Conservation (phyloP, 2,329 filamentous ascomycete species). For the Colletotrichum sp. region DNA sequence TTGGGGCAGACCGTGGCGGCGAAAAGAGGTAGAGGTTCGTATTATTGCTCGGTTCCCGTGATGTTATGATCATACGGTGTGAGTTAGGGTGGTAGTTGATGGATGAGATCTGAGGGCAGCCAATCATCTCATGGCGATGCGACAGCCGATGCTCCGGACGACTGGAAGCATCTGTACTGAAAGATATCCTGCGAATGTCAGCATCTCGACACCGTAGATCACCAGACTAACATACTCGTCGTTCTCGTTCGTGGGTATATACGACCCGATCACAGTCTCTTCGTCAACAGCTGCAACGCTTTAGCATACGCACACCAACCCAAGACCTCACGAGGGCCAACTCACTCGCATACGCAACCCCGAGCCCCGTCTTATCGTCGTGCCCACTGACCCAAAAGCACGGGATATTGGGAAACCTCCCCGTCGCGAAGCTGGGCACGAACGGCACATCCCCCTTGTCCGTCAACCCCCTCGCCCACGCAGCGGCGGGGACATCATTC, state of each 20-base stretch:
- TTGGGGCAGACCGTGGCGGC: slow-evolving; percentile 32
- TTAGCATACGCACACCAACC: slow-evolving; percentile 11
- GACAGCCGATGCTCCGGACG: slow-evolving; percentile 14
- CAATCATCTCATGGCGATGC: slow-evolving; percentile 38
- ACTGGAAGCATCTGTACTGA: slow-evolving; percentile 10
- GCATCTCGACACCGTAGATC: background rate
- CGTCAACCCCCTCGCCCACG: slow-evolving; percentile 43
- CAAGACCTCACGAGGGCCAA: slow-evolving; percentile 12
- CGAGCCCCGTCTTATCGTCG: slow-evolving; percentile 43
- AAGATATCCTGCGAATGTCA: slow-evolving; percentile 7
- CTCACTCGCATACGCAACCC: slow-evolving; percentile 50
- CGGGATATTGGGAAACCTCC: slow-evolving; percentile 37
- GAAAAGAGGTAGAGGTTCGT: slow-evolving; percentile 43
- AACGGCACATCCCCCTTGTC: slow-evolving; percentile 46
- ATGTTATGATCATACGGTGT: slow-evolving; percentile 47
- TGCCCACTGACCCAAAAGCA: slow-evolving; percentile 45
- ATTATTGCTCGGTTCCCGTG: slow-evolving; percentile 34
- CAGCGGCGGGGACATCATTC: slow-evolving; percentile 33
- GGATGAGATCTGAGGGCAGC: slow-evolving; percentile 46
- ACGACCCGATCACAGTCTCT: slow-evolving; percentile 39
- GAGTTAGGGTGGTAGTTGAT: slow-evolving; percentile 52
- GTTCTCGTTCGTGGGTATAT: slow-evolving; percentile 49
- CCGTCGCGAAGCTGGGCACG: slow-evolving; percentile 30
- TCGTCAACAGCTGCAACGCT: slow-evolving; percentile 37
- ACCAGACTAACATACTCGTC: slow-evolving; percentile 36